Base-by-base conservation (phyloP, 495 filamentous ascomycete genomes). In the Penicillium bialowiezense region DNA sequence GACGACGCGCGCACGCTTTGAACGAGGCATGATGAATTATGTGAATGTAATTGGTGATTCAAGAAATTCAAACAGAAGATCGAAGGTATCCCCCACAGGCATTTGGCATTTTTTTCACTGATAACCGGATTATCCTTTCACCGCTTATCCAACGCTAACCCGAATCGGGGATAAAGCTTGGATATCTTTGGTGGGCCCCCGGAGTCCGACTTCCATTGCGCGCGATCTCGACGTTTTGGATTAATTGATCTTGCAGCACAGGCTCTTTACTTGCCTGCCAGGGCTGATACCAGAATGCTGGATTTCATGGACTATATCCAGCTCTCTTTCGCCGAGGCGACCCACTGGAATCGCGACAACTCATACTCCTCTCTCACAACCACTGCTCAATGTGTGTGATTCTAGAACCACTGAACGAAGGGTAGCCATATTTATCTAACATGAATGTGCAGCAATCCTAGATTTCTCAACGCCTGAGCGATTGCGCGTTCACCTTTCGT, bases 271-370 rank as follows among this genome's bases (percentile, higher is more conserved):
- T 26, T 3, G 36, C 45, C 45, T 48, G n/a, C 18, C 50, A 32
- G 23, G 45, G 29, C 32, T 7, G 14, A 36, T 33, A 29, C 20
- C 40, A 43, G 50, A 75, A 98, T 98, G 93, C 84, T 95, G 73
- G 86, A 89, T 67, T 98, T 97, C 75, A 98, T 97, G 91, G 90
- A 97, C 64, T 91, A 95, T 71, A 84, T 98, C 69, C 92, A 95
- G 68, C 82, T 89, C 64, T 86, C 90, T 65, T 98, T 97, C 72
- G 88, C 88, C 67, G 78, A 86, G 68, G 84, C 85, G 46, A 90
- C 90, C 5, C 76, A 83, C 55, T 97, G 93, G 93, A 89, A 92
- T 63, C 78, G 82, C 51, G 91, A 98, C 72, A 97, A 96, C 69
- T 89, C 85, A 12, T 98, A 98, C 71, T 84, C 87, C 48, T 81